Evolutionary conservation across 352 stramenopile genomes (phyloP).

Genomic region (Phytophthora europaea): DNA sequence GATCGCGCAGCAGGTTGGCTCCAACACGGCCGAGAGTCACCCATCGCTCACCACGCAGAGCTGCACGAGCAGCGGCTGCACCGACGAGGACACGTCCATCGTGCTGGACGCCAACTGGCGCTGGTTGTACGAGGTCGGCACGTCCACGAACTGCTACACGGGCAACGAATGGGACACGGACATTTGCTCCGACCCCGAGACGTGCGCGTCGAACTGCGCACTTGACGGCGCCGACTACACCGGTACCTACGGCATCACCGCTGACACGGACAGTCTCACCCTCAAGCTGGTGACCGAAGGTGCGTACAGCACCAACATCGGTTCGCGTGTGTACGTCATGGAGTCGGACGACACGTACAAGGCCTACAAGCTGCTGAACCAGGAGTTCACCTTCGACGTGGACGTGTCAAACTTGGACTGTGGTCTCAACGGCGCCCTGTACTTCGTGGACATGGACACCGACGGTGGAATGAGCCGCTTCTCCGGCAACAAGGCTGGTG

Average conservation of each 20-base stretch:
- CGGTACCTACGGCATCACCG: constrained; percentile 53
- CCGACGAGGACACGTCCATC: constrained; percentile 44
- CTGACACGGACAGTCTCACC: constrained; percentile 30
- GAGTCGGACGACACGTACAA: constrained; percentile 39
- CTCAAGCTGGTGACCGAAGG: constrained; percentile 54
- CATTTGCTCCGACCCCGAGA: constrained; percentile 48
- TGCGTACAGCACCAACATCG: constrained; percentile 52
- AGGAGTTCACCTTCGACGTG: constrained; percentile 62
- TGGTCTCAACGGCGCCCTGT: constrained; percentile 57
- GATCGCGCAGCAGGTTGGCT: constrained; percentile 47
- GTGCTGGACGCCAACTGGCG: constrained; percentile 67
- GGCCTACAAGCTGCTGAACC: constrained; percentile 55
- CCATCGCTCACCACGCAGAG: constrained; percentile 39
- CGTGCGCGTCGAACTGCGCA: constrained; percentile 48
- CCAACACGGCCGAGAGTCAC: constrained; percentile 42
- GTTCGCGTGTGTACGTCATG: constrained; percentile 57
- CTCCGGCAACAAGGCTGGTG: background rate
- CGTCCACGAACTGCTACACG: constrained; percentile 58
- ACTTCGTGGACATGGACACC: constrained; percentile 63
- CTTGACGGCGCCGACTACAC: constrained; percentile 57
- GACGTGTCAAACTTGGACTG: constrained; percentile 55
- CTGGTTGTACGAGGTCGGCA: constrained; percentile 53
- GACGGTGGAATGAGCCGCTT: constrained; percentile 42
- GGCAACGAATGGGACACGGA: constrained; percentile 45
- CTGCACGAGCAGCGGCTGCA: constrained; percentile 36